Percentiles rank a stretch among this genome's conserved stretches.
Evolutionary conservation across 129 eudicot genomes (phyloP).

Genomic region (Flaveria ramosissima): DNA sequence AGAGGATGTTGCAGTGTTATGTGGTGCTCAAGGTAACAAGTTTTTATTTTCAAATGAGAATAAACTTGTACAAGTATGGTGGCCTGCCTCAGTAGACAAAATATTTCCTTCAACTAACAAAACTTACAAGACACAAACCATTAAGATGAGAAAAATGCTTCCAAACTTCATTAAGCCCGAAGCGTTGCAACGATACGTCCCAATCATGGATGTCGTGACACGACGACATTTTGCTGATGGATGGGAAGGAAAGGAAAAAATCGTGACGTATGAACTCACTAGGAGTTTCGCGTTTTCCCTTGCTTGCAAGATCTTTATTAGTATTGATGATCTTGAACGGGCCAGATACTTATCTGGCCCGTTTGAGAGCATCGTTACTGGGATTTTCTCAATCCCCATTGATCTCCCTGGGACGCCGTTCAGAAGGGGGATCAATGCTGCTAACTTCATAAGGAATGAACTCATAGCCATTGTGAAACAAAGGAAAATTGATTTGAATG

Average conservation of each 20-base stretch:
- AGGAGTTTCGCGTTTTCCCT: constrained; percentile 70
- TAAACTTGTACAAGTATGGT: constrained; percentile 78
- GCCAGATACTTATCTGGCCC: constrained; percentile 55
- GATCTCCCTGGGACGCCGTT: constrained; percentile 84
- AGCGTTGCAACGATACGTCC: constrained; percentile 61
- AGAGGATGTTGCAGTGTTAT: constrained; percentile 60
- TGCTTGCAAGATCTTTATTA: constrained; percentile 65
- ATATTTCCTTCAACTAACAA: constrained; percentile 65
- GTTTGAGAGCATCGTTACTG: constrained; percentile 57
- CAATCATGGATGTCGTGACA: constrained; percentile 65
- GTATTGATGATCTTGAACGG: constrained; percentile 62
- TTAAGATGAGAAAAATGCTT: constrained; percentile 67
- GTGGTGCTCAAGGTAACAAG: constrained; percentile 70
- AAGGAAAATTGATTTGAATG: constrained; percentile 64
- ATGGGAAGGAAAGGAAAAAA: constrained; percentile 57
- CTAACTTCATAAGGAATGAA: constrained; percentile 50
- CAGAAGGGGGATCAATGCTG: constrained; percentile 61
- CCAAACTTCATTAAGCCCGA: constrained; percentile 74
- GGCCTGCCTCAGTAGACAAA: constrained; percentile 80
- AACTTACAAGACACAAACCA: constrained; percentile 60
- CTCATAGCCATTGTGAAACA: constrained; percentile 52
- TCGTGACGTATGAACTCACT: constrained; percentile 55
- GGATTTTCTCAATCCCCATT: constrained; percentile 64
- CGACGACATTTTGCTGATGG: constrained; percentile 50
- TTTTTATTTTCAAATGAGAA: constrained; percentile 79